These are phyloP conservation scores for Taiwanofungus camphoratus DNA, from an alignment of 1,284 basidiomycete species.

Conservation along the genomic window DNA sequence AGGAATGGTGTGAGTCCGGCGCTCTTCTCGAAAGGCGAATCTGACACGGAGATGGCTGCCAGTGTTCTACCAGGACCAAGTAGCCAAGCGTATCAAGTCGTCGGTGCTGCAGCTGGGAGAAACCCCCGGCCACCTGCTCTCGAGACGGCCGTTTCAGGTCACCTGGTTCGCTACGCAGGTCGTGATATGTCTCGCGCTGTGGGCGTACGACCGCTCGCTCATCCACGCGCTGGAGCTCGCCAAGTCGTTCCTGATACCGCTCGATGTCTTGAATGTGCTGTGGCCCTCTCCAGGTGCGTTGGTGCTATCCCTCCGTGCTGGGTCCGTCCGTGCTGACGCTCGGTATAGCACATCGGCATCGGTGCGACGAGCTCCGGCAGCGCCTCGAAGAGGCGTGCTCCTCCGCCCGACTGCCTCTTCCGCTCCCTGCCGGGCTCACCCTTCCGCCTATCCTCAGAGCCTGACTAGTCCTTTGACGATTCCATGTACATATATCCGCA, in stretches of 20 bases:
- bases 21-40: not conserved
- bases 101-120: slow-evolving; percentile 44
- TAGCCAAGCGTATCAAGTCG: slow-evolving; percentile 48
- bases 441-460: slow-evolving; percentile 24
- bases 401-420: slow-evolving; percentile 18
- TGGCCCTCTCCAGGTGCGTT: slow-evolving; percentile 65
- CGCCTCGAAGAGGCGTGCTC: slow-evolving; percentile 23
- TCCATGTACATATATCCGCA: no score
- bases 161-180: slow-evolving; percentile 50
- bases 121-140: slow-evolving; percentile 45
- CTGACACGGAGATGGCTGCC: slow-evolving; percentile 2
- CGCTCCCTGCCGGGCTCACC: slow-evolving; percentile 21
- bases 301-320: not conserved
- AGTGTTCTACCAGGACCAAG: slow-evolving; percentile 61
- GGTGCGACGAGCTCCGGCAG: slow-evolving; percentile 25
- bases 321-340: not conserved
- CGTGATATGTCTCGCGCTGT: slow-evolving; percentile 56
- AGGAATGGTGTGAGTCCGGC: slow-evolving; percentile 69
- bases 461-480: no score
- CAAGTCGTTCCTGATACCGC: slow-evolving; percentile 53
- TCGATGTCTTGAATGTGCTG: slow-evolving; percentile 60
- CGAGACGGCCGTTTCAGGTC: slow-evolving; percentile 61
- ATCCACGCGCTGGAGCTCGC: slow-evolving; percentile 59
- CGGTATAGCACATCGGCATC: slow-evolving; percentile 19
- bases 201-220: slow-evolving; percentile 55